phyloP scores from a whole-genome alignment of 371 early-diverging fungal species.

The Mortierella sp. region DNA sequence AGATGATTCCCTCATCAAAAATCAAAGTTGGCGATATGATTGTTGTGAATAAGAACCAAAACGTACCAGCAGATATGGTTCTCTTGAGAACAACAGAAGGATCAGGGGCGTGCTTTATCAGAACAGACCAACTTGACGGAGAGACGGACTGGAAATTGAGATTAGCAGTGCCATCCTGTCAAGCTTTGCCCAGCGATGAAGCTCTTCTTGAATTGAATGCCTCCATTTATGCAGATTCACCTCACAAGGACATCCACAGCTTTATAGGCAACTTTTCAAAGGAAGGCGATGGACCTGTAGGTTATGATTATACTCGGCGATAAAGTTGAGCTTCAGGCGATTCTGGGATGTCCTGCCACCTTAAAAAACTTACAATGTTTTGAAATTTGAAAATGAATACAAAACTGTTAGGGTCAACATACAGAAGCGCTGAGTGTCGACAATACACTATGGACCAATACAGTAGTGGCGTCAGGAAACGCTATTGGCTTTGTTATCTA shows the following conservation, averaged over 20 bases:
- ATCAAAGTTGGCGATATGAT: slow-evolving; percentile 97
- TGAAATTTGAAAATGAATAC: background rate
- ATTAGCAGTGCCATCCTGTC: slow-evolving; percentile 85
- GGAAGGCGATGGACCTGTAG: slow-evolving; percentile 61
- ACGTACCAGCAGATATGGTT: slow-evolving; percentile 94
- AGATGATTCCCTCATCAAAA: slow-evolving; percentile 83
- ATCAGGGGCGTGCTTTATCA: slow-evolving; percentile 95
- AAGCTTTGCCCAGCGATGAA: slow-evolving; percentile 74
- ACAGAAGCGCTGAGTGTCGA: slow-evolving; percentile 88
- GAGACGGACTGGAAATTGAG: slow-evolving; percentile 99
- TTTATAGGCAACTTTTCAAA: slow-evolving; percentile 91
- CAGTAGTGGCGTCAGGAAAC: slow-evolving; percentile 95
- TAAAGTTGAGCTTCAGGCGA: background rate
- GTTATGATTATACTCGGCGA: slow-evolving; percentile 19
- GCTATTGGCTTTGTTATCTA: slow-evolving; percentile 96
- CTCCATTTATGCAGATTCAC: slow-evolving; percentile 91
- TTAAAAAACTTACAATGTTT: background rate
- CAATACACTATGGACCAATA: slow-evolving; percentile 99
- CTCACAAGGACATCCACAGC: slow-evolving; percentile 97
- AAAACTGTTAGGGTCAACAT: slow-evolving; percentile 38
- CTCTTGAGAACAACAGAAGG: slow-evolving; percentile 89
- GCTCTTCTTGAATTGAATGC: slow-evolving; percentile 73
- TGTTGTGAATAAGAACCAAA: slow-evolving; percentile 91
- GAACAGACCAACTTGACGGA: slow-evolving; percentile 99
- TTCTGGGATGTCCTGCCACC: background rate